Conservation (phyloP, 345 rosid species). For the Pelargonium nanum region DNA sequence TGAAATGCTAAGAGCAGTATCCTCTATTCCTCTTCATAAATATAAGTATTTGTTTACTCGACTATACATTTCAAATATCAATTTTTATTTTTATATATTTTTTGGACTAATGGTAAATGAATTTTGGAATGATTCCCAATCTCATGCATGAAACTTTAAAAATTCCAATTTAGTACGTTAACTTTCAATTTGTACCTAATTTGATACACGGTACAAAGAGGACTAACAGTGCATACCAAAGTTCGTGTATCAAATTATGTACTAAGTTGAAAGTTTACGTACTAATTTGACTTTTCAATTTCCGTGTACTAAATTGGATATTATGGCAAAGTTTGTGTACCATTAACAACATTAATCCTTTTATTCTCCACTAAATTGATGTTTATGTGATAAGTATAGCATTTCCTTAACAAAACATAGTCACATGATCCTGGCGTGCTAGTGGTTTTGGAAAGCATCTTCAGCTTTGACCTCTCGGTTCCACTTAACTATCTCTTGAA, state of each 20-base stretch:
- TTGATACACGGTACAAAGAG: no score
- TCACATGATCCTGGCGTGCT: slow-evolving; percentile 74
- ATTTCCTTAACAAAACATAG: slow-evolving; percentile 47
- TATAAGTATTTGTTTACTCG: background rate
- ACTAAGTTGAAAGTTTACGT: no score
- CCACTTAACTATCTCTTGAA: slow-evolving; percentile 68
- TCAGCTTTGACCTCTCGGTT: slow-evolving; percentile 68
- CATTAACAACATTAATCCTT: background rate
- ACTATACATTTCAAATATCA: background rate
- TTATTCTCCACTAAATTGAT: background rate
- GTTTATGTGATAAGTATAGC: background rate
- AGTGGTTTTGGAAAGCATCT: slow-evolving; percentile 73
- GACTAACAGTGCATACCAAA: no score
- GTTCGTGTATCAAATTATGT: no score
- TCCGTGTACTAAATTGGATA: no score
- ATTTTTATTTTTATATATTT: background rate
- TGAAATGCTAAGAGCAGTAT: slow-evolving; percentile 94
- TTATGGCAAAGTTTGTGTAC: background rate
- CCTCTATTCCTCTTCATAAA: slow-evolving; percentile 21
- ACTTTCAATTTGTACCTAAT: no score
- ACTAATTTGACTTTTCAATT: no score
- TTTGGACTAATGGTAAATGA: no score
- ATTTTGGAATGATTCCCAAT: no score
- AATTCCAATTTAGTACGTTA: no score
- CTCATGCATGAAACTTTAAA: no score